phyloP scores from a whole-genome alignment of 73 alveolate species.

The Paramecium bursaria region DNA sequence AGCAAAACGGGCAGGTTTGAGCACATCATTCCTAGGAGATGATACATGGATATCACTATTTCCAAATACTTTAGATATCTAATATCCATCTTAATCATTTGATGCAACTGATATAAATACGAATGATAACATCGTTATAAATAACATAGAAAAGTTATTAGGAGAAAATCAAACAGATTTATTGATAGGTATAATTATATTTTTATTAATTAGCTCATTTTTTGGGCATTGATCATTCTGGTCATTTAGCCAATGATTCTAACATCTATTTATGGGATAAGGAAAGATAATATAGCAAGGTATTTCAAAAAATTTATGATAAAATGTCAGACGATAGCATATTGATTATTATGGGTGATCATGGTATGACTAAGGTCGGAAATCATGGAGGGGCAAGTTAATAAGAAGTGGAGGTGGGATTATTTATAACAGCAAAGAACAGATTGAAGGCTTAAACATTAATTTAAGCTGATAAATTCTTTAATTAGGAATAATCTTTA shows the following conservation, averaged over 20 bases:
- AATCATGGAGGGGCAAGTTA: slow-evolving; percentile 84
- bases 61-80: slow-evolving; percentile 66
- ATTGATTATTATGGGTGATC: slow-evolving; percentile 82
- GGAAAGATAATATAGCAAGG: slow-evolving; percentile 63
- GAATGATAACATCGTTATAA: slow-evolving; percentile 63
- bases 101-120: slow-evolving; percentile 79
- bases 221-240: slow-evolving; percentile 88
- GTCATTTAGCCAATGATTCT: slow-evolving; percentile 70
- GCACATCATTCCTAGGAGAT: slow-evolving; percentile 80
- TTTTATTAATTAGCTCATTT: slow-evolving; percentile 79
- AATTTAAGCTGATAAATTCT: neutral
- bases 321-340: slow-evolving; percentile 73
- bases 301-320: slow-evolving; percentile 60
- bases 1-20: slow-evolving; percentile 35
- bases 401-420: slow-evolving; percentile 63
- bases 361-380: slow-evolving; percentile 87
- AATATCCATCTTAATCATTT: slow-evolving; percentile 72
- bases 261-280: slow-evolving; percentile 70
- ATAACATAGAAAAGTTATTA: too few species aligned
- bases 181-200: slow-evolving; percentile 16
- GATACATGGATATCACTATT: slow-evolving; percentile 79
- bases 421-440: slow-evolving; percentile 72
- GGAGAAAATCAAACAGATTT: neutral
- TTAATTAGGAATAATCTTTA: too few species aligned
- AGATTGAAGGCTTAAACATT: neutral